Base-by-base conservation (phyloP, 139 green algal genomes). In the Micractinium sp. region DNA sequence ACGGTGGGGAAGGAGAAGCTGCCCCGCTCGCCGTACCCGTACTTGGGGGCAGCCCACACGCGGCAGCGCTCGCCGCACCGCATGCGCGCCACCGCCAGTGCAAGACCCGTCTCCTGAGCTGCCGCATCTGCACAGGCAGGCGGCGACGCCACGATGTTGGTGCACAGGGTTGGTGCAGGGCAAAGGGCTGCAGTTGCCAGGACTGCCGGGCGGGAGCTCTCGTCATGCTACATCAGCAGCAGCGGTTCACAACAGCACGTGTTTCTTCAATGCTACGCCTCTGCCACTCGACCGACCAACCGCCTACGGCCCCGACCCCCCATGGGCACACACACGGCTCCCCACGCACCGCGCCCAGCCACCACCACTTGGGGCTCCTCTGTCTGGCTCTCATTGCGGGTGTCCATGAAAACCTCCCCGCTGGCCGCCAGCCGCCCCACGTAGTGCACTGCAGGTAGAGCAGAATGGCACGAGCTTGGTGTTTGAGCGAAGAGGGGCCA, bases 1-100 rank as follows among this genome's bases (percentile, higher is more conserved):
- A 98, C 95, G 15, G 86, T 89, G 9, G 96, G 96, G 85, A 98
- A 98, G 18, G 93, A 96, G 90, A 98, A 98, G 90, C 86, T 96
- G 41, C 96, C 96, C 56, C 85, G 25, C 0, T 41, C 81, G 12
- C 94, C 94, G 66, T 93, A 95, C 23, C 92, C 94, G 74, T 91
- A 91, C n/a, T 88, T 29, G 25, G 91, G 74, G 23, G 93, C 88
- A 38, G 92, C 81, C 77, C 93, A 94, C 13, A 98, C 74, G 0
- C 78, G 71, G 16, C 92, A 92, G 15, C 80, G 74, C 89, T 97
- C 95, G 31, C 96, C 95, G 0, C 80, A 23, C 18, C 66, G 33
- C 96, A 98, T 97, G n/a, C 91, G 93, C 7, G 86, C 87, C 33
- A 96, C 93, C 3, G 92, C 96, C 35, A 93, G 67, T 88, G 93